A percentile compares a stretch with the other conserved stretches of the same genome.
These are phyloP conservation scores for Malus hybrid DNA, from an alignment of 331 rosid species.

Conservation along the genomic window DNA sequence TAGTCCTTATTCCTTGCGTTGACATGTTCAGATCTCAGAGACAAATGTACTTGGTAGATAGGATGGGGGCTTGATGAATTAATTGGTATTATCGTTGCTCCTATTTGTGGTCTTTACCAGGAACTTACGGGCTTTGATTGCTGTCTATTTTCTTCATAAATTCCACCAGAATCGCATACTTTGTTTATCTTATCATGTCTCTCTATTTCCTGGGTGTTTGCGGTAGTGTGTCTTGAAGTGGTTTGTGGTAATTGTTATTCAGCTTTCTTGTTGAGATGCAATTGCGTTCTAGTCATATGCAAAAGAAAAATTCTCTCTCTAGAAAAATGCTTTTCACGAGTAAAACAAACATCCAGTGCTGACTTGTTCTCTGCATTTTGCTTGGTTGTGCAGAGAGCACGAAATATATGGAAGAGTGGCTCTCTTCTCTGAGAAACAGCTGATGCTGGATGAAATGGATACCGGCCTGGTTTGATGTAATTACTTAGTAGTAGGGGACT, in stretches of 20 bases:
- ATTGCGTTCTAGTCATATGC: not conserved
- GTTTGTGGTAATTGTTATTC: not conserved
- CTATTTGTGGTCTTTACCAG: not conserved
- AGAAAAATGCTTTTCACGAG: not conserved
- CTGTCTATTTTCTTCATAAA: not conserved
- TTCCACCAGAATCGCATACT: not conserved
- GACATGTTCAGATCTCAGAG: not conserved
- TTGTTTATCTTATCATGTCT: not conserved
- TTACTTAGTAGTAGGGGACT: slow-evolving; percentile 24
- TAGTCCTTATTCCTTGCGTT: not conserved
- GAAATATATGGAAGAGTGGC: slow-evolving; percentile 76
- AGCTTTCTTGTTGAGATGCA: not conserved
- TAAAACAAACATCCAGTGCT: not conserved
- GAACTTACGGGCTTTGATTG: not conserved
- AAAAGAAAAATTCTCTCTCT: not conserved
- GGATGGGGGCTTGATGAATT: not conserved
- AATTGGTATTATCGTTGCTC: not conserved
- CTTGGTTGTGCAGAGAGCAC: slow-evolving; percentile 59
- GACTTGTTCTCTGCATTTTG: slow-evolving; percentile 15
- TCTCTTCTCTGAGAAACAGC: slow-evolving; percentile 61
- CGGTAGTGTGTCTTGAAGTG: not conserved
- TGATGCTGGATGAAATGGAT: slow-evolving; percentile 14
- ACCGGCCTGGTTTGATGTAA: slow-evolving; percentile 14
- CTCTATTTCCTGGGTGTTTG: not conserved
- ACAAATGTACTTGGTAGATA: not conserved